These are phyloP conservation scores for Annulohypoxylon nitens DNA, from an alignment of 495 filamentous ascomycete genomes.

Conservation along the genomic window DNA sequence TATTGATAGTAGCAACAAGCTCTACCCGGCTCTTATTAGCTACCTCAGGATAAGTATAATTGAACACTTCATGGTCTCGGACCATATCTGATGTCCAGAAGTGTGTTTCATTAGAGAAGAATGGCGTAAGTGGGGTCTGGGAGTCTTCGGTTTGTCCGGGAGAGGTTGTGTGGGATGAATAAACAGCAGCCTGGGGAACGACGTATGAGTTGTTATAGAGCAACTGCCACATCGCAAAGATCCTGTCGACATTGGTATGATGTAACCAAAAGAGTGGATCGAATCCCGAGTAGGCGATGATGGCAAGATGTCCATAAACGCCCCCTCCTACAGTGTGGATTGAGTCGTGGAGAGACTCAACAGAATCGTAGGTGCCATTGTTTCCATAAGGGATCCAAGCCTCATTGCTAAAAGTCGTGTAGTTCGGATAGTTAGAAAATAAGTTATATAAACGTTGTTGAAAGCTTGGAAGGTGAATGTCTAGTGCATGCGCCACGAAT, in stretches of 20 bases:
- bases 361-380: constrained; percentile 63
- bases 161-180: constrained; percentile 65
- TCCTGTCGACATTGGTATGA: constrained; percentile 73
- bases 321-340: constrained; percentile 71
- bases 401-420: constrained; percentile 70
- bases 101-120: constrained; percentile 57
- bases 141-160: constrained; percentile 57
- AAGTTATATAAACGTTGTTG: constrained; percentile 70
- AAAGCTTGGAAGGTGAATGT: constrained; percentile 59
- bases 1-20: constrained; percentile 64
- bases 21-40: constrained; percentile 48
- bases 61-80: constrained; percentile 61
- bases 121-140: constrained; percentile 61
- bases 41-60: constrained; percentile 74
- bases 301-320: constrained; percentile 72
- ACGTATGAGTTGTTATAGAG: constrained; percentile 72
- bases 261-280: constrained; percentile 84
- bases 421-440: constrained; percentile 69
- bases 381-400: constrained; percentile 56
- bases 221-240: constrained; percentile 79
- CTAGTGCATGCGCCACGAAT: constrained; percentile 61
- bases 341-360: constrained; percentile 74
- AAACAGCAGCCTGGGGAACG: constrained; percentile 58
- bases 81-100: constrained; percentile 65
- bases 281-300: constrained; percentile 74